phyloP scores from a whole-genome alignment of 139 green algal genomes.

The Tetradesmus obliquus region DNA sequence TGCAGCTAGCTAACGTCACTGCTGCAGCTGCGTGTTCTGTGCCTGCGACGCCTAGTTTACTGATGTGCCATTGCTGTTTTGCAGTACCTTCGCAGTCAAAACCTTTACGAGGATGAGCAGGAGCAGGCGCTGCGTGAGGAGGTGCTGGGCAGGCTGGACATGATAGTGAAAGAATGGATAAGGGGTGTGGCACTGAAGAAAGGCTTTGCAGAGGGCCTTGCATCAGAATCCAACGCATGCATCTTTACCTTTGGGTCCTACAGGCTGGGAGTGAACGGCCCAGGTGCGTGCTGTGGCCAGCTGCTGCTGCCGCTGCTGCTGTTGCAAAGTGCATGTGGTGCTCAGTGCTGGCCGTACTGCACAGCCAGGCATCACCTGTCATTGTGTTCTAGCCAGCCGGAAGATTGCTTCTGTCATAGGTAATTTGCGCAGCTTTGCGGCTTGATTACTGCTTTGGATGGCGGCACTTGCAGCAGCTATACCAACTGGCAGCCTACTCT shows the following conservation, averaged over 20 bases:
- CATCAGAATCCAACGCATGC: constrained; percentile 82
- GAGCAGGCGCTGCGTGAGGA: constrained; percentile 72
- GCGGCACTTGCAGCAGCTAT: background rate
- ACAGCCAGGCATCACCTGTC: background rate
- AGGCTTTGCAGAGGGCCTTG: constrained; percentile 52
- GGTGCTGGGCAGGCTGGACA: constrained; percentile 65
- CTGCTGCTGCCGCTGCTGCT: background rate
- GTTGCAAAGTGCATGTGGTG: background rate
- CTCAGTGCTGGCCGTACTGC: background rate
- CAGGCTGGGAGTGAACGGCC: constrained; percentile 93
- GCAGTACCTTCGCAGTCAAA: constrained; percentile 63
- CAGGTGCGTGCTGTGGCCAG: constrained; percentile 61
- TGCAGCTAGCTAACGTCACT: background rate
- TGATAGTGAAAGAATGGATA: constrained; percentile 82
- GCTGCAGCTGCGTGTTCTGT: background rate
- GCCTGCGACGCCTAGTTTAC: background rate
- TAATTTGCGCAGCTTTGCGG: background rate
- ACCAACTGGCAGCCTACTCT: background rate
- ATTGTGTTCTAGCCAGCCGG: background rate
- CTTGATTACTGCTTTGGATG: background rate
- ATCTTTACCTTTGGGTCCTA: constrained; percentile 98
- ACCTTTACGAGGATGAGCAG: constrained; percentile 72
- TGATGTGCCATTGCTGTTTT: background rate
- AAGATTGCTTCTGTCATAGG: too few relatives aligned
- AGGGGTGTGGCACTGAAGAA: constrained; percentile 58